Evolutionary conservation across 1,139 yeast species (phyloP).

Genomic region (Yamadazyma trypodendri): DNA sequence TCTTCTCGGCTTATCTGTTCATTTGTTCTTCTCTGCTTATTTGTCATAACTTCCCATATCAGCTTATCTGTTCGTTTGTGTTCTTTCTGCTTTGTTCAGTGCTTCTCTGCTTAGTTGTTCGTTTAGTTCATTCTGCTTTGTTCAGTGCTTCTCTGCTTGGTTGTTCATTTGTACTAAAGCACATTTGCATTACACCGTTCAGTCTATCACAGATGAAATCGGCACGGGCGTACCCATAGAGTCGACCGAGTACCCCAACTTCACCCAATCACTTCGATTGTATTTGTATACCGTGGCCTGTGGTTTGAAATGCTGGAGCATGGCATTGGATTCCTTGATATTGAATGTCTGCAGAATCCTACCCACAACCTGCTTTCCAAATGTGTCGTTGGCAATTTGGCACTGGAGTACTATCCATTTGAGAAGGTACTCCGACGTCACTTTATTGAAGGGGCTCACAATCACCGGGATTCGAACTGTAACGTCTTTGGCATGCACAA

Average conservation of each 20-base stretch:
- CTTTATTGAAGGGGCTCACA: slow-evolving; percentile 52
- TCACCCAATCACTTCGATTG: slow-evolving; percentile 35
- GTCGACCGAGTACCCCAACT: slow-evolving; percentile 36
- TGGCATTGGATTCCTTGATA: slow-evolving; percentile 23
- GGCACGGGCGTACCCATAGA: slow-evolving; percentile 28
- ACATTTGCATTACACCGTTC: too few relatives aligned
- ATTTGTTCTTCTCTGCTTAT: too few relatives aligned
- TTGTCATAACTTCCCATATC: too few relatives aligned
- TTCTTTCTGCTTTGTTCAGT: too few relatives aligned
- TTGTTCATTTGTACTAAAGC: too few relatives aligned
- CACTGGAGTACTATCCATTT: slow-evolving; percentile 57
- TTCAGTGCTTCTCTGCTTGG: too few relatives aligned
- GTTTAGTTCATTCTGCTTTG: too few relatives aligned
- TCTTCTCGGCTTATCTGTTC: too few relatives aligned
- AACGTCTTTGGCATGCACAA: slow-evolving; percentile 49
- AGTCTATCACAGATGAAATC: slow-evolving; percentile 32
- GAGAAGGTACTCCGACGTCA: slow-evolving; percentile 41
- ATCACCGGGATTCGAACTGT: slow-evolving; percentile 52
- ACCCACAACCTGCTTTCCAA: slow-evolving; percentile 34
- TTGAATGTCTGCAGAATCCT: slow-evolving; percentile 21
- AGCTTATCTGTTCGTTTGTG: too few relatives aligned
- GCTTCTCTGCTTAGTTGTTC: too few relatives aligned
- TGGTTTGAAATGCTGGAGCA: slow-evolving; percentile 22
- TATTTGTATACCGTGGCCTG: slow-evolving; percentile 33
- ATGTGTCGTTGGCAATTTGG: slow-evolving; percentile 36